These are phyloP conservation scores for Hypoxylon trugodes DNA, from an alignment of 495 filamentous ascomycete genomes.

Conservation along the genomic window DNA sequence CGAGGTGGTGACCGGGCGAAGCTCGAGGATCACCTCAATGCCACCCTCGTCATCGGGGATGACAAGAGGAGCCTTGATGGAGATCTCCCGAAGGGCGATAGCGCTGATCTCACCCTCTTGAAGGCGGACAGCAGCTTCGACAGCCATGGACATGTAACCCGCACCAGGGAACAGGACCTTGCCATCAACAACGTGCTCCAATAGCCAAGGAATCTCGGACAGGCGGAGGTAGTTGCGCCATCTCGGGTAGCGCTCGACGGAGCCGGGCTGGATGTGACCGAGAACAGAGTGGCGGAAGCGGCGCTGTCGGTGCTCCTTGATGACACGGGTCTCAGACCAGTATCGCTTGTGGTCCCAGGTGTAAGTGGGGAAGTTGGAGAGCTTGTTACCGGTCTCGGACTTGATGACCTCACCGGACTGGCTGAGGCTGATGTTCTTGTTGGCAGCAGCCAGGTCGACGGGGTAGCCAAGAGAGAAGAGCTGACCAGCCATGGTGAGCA, in stretches of 20 bases:
- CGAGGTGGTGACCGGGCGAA: no score
- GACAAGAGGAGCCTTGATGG: no score
- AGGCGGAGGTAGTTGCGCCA: conserved; percentile 1
- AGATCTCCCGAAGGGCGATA: no score
- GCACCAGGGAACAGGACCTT: conserved; percentile 49
- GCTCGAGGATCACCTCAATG: no score
- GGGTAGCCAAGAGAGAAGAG: not conserved
- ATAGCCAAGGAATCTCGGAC: conserved; percentile 36
- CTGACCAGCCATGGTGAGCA: not conserved
- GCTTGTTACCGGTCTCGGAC: not conserved
- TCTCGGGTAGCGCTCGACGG: not conserved
- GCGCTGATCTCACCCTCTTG: no score
- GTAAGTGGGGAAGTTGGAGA: not conserved
- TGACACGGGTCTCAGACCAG: not conserved
- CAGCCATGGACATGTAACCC: conserved; percentile 56
- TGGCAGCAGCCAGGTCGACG: conserved; percentile 4
- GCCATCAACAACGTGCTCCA: conserved; percentile 41
- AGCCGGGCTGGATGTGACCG: not conserved
- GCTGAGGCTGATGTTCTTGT: not conserved
- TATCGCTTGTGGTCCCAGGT: not conserved
- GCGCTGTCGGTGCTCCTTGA: not conserved
- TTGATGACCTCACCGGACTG: no score
- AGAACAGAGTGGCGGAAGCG: no score
- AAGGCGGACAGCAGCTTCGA: no score
- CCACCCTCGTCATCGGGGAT: no score